Evolutionary conservation across 1,284 basidiomycete species (phyloP), one percentile per base, ranked within the genome.

Genomic region (Naganishia liquefaciens): DNA sequence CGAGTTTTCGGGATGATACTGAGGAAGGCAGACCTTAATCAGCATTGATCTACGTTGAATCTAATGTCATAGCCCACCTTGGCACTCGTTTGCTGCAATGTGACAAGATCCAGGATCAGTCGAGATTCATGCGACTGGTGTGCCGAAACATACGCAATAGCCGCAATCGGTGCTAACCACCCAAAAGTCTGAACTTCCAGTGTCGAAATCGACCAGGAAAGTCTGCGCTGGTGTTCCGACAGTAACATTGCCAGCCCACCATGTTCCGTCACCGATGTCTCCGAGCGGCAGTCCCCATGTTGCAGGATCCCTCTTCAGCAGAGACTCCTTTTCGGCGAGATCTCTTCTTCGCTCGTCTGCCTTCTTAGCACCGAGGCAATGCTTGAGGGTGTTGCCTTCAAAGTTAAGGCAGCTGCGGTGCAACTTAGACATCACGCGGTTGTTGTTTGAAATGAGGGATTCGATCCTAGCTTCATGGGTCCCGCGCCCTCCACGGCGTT

Each of bases 201-300:
- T 66, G 30, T 66, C 65, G 23, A 66, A 53, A n/a, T 62, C 50
- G 23, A 66, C 65, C 42, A 23, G 37, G 23, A 63, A 50, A 2
- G 17, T 40, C 13, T 43, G 52, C 30, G 60, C 52, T 11, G 65
- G 60, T 21, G 63, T 65, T 33, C 65, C 65, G 1, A 66, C 46
- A 3, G 62, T 37, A 23, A 66, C 54, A 27, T 62, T 50, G 17
- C 46, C 63, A 27, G 54, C 39, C 63, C 63, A 64, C 63, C 63
- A 64, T 4, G 49, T 51, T 28, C 63, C 63, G 25, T 44, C 37
- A 9, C n/a, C 55, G 27, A 52, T 30, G 25, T 54, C 46, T 17
- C 30, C 10, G 28, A 60, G 25, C 13, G 23, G 21, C 3, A 60
- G 17, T 30, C 23, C 63, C 33, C 28, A 27, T 15, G 44, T 54